These are phyloP conservation scores for Conticribra guillardii DNA, from an alignment of 108 stramenopile species.

Conservation along the genomic window DNA sequence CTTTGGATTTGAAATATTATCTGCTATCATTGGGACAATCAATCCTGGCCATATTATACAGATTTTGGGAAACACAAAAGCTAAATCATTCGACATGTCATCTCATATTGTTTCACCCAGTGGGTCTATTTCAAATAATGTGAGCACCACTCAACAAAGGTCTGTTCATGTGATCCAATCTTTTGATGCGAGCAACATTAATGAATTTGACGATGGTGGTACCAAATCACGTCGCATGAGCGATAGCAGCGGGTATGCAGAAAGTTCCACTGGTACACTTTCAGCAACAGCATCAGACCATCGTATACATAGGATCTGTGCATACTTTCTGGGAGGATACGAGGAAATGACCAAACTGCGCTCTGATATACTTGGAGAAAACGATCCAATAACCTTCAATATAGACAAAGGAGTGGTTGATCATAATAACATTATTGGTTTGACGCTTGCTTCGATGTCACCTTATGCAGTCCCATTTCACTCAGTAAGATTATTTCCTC, in stretches of 20 bases:
- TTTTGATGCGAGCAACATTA: slow-evolving; percentile 22
- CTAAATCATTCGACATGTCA: slow-evolving; percentile 72
- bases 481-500: slow-evolving; percentile 30
- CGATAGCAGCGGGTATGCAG: not conserved
- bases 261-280: slow-evolving; percentile 22
- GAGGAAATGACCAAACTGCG: slow-evolving; percentile 34
- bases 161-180: slow-evolving; percentile 20
- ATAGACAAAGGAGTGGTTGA: slow-evolving; percentile 54
- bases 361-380: slow-evolving; percentile 16
- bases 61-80: slow-evolving; percentile 65
- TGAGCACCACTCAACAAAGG: slow-evolving; percentile 7
- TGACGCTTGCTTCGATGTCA: slow-evolving; percentile 49
- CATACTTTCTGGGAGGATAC: slow-evolving; percentile 71
- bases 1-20: slow-evolving; percentile 83
- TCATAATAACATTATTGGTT: slow-evolving; percentile 62
- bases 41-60: slow-evolving; percentile 84
- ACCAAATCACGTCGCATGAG: slow-evolving; percentile 3
- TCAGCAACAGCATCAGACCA: slow-evolving; percentile 50
- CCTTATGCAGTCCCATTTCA: slow-evolving; percentile 58
- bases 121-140: not conserved
- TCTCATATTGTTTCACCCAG: slow-evolving; percentile 1
- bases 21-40: slow-evolving; percentile 59
- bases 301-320: slow-evolving; percentile 65
- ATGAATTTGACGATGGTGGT: not conserved
- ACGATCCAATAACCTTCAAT: slow-evolving; percentile 32